These are phyloP conservation scores for Boletus sp. DNA, from an alignment of 1,284 basidiomycete species.

Conservation along the genomic window DNA sequence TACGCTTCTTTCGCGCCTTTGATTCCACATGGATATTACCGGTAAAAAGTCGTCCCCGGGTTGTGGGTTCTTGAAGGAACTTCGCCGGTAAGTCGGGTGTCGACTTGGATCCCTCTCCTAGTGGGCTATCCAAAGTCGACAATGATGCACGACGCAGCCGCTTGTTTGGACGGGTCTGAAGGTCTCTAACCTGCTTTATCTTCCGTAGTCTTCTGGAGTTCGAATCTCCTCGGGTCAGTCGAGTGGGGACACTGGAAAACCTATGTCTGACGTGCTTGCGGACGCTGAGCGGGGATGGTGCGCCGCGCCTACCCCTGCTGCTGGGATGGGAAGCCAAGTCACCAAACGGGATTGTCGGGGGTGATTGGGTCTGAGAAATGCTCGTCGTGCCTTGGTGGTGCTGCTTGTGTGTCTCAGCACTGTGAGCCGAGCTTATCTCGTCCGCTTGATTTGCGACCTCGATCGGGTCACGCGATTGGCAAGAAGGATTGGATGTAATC, in stretches of 20 bases:
- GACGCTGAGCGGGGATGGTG: not conserved
- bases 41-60: not conserved
- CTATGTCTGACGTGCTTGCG: not conserved
- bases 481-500: slow-evolving; percentile 1
- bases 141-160: slow-evolving; percentile 14
- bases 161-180: slow-evolving; percentile 8
- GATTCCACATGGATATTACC: not conserved
- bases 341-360: not conserved
- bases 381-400: not conserved
- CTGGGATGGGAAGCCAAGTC: not conserved
- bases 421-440: not conserved
- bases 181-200: not conserved
- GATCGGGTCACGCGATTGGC: not conserved
- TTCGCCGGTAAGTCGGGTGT: not conserved
- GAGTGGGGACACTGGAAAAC: not conserved
- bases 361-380: not conserved
- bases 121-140: not conserved
- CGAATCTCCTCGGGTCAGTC: not conserved
- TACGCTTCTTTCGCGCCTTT: slow-evolving; percentile 19
- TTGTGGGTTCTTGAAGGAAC: not conserved
- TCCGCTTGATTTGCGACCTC: not conserved
- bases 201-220: not conserved
- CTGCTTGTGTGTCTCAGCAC: not conserved
- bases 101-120: not conserved
- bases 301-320: not conserved